phyloP scores from a whole-genome alignment of 2,329 filamentous ascomycete genomes.

The Metarhizium humberi region DNA sequence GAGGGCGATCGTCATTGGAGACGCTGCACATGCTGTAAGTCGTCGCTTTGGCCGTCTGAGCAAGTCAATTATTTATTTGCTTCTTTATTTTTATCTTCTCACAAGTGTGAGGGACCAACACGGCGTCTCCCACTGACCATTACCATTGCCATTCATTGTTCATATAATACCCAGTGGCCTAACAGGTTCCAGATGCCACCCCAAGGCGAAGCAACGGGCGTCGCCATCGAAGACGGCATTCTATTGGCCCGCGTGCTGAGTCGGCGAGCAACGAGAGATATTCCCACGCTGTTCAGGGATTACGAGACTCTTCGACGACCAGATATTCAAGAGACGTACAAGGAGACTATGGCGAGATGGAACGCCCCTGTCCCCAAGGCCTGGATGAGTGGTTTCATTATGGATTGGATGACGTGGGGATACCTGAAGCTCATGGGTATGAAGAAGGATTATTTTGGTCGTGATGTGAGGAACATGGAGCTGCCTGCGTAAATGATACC shows the following conservation, averaged over 20 bases:
- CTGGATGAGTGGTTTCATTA: conserved; percentile 12
- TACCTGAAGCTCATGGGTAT: conserved; percentile 11
- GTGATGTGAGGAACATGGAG: conserved; percentile 11
- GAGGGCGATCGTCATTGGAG: conserved; percentile 38
- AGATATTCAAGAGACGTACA: conserved; percentile 34
- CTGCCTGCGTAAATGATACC: conserved; percentile 6
- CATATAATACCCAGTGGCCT: too few species aligned
- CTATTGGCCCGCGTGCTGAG: conserved; percentile 28
- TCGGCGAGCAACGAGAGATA: conserved; percentile 12
- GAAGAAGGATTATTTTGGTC: conserved; percentile 11
- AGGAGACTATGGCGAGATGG: conserved; percentile 25
- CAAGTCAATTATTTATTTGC: too few species aligned
- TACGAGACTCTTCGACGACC: conserved; percentile 34
- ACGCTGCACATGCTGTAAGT: conserved; percentile 42
- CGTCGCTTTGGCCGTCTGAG: not conserved
- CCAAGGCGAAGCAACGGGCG: conserved; percentile 39
- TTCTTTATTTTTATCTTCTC: not conserved
- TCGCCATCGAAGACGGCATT: conserved; percentile 43
- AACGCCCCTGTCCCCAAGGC: conserved; percentile 7
- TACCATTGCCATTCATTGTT: too few species aligned
- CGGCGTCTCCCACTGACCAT: not conserved
- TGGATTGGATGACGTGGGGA: conserved; percentile 17
- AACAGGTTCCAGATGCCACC: conserved; percentile 31
- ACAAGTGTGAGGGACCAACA: not conserved
- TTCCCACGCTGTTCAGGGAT: conserved; percentile 35